Base-by-base conservation (phyloP, 371 early-diverging fungal species). In the Circinella minor region DNA sequence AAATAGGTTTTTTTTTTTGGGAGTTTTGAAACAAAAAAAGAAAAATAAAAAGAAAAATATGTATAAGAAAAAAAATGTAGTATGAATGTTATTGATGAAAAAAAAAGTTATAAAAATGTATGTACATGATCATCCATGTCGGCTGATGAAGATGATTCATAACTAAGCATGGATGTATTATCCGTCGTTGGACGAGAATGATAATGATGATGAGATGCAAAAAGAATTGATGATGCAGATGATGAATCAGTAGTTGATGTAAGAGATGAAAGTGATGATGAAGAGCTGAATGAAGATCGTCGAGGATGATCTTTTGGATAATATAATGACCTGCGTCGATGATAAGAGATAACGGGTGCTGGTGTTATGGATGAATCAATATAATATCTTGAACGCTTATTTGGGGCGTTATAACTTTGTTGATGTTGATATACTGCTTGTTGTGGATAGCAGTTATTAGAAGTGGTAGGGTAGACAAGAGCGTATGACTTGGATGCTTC, bases 301-400 rank as follows among this genome's bases (percentile, higher is more conserved):
- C 55, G 66, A n/a, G 38, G 57, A 38, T 51, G 54, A 36, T 57
- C 63, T 36, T 63, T 69, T 46, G 63, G 39, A 20, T 59, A 74
- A 11, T 48, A 70, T 59, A 67, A 68, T 14, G 74, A 74, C 59
- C 57, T 60, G 43, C 75, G 71, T 27, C 71, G 75, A 66, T 75
- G 69, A 66, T 75, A 75, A 27, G 71, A 71, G 17, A 68, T 38
- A n/a, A 51, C 15, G 36, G 34, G 62, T 27, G 57, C 18, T 55
- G 10, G 13, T 37, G 27, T 7, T 15, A 36, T 55, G 15, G 66
- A 38, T 67, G 55, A 43, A 43, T 43, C 43, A 39, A 13, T 15
- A 54, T n/a, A n/a, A 54, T 54, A 54, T 4, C 6, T 54, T 54
- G 54, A 15, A 54, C n/a, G 54, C 15, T 18, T 54, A 6, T 27